A percentile compares a stretch with the other conserved stretches of the same genome.
These are phyloP conservation scores for Penicillium tannophilum DNA, from an alignment of 495 filamentous ascomycete species.

Conservation along the genomic window DNA sequence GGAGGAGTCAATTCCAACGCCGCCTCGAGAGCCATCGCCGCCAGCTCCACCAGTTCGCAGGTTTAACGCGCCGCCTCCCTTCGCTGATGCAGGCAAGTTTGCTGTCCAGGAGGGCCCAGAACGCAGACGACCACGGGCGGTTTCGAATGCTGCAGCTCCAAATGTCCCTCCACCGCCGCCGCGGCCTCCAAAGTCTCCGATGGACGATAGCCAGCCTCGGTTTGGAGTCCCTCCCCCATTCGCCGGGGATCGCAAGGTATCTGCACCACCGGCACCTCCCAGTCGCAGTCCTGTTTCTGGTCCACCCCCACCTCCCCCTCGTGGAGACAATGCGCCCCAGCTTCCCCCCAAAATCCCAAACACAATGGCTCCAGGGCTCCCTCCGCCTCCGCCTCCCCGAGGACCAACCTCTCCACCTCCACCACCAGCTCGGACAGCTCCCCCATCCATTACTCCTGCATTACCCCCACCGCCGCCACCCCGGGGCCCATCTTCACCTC, in stretches of 20 bases:
- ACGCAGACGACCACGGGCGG: conserved; percentile 57
- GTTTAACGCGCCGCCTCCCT: conserved; percentile 81
- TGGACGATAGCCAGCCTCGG: conserved; percentile 64
- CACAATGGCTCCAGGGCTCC: conserved; percentile 41
- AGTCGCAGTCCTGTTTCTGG: conserved; percentile 58
- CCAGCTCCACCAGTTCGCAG: conserved; percentile 35
- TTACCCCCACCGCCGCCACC: conserved; percentile 39
- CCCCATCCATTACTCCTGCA: conserved; percentile 31
- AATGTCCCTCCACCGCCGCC: conserved; percentile 76
- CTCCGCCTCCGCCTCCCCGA: conserved; percentile 62
- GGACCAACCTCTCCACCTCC: conserved; percentile 50
- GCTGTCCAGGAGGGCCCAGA: conserved; percentile 57
- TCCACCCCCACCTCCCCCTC: conserved; percentile 67
- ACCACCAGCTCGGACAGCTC: conserved; percentile 51
- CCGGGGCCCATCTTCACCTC: conserved; percentile 26
- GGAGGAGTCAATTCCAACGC: conserved; percentile 56
- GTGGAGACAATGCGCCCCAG: conserved; percentile 54
- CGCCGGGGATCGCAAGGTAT: conserved; percentile 62
- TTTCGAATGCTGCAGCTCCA: conserved; percentile 37
- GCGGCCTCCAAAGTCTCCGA: conserved; percentile 80
- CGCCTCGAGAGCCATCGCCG: conserved; percentile 51
- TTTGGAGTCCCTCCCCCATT: conserved; percentile 87
- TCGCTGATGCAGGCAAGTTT: conserved; percentile 84
- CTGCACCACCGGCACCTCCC: conserved; percentile 74
- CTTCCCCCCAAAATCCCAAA: conserved; percentile 73